These are phyloP conservation scores for Blepharisma undulans DNA, from an alignment of 169 alveolate genomes.

Conservation along the genomic window DNA sequence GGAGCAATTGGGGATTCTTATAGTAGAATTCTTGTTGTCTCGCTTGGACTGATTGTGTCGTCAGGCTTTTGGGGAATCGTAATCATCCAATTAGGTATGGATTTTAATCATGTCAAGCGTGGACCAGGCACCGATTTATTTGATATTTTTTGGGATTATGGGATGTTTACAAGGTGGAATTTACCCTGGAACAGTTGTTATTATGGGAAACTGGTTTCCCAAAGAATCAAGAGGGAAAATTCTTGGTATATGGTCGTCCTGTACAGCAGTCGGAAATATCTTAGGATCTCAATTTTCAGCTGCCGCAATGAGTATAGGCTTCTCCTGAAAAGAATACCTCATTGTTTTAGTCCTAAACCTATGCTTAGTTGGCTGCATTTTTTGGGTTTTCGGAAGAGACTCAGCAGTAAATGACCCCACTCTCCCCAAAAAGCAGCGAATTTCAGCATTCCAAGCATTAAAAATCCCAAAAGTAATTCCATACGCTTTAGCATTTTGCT, in stretches of 20 bases:
- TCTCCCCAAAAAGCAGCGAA: neutral
- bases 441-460: slow-evolving; percentile 56
- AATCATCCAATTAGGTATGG: neutral
- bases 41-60: neutral
- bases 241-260: slow-evolving; percentile 15
- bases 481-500: neutral
- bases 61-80: neutral
- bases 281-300: slow-evolving; percentile 25
- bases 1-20: slow-evolving; percentile 57
- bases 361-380: neutral
- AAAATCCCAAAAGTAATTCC: slow-evolving; percentile 57
- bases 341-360: neutral
- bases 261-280: slow-evolving; percentile 32
- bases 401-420: neutral
- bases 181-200: neutral
- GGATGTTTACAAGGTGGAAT: slow-evolving; percentile 29
- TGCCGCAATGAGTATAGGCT: neutral
- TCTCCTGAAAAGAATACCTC: neutral
- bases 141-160: neutral
- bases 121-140: neutral
- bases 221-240: neutral
- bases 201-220: slow-evolving; percentile 41
- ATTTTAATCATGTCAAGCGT: neutral
- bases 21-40: neutral
- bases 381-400: neutral